Percentiles rank a stretch among this genome's conserved stretches.
Evolutionary conservation across 2,329 filamentous ascomycete genomes (phyloP).

Genomic region (Apiospora malaysiana): DNA sequence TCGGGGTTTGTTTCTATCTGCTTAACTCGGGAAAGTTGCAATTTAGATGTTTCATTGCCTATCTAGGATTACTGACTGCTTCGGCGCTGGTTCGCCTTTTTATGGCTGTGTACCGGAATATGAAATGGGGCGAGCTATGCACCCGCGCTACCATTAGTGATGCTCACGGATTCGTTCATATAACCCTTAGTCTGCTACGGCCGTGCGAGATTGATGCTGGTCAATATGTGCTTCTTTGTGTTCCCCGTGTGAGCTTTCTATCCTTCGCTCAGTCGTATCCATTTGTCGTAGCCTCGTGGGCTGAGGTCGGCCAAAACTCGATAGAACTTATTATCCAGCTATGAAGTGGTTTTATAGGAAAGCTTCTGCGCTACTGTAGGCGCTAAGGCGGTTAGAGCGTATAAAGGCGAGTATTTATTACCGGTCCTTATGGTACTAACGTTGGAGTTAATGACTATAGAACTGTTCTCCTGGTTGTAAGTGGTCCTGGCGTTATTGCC

Average conservation of each 20-base stretch:
- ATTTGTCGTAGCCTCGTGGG: slow-evolving; percentile 20
- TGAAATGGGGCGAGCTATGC: slow-evolving; percentile 16
- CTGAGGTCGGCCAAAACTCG: slow-evolving; percentile 16
- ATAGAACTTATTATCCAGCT: slow-evolving; percentile 19
- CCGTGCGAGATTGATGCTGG: slow-evolving; percentile 18
- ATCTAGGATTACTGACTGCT: neutral
- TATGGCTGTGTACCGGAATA: neutral
- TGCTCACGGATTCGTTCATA: slow-evolving; percentile 1
- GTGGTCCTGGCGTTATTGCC: slow-evolving; percentile 13
- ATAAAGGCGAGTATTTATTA: slow-evolving; percentile 9
- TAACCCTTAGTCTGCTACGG: slow-evolving; percentile 8
- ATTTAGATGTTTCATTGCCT: slow-evolving; percentile 1
- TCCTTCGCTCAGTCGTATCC: slow-evolving; percentile 5
- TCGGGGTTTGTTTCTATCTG: neutral
- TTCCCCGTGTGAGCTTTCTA: slow-evolving; percentile 1
- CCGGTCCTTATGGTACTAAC: slow-evolving; percentile 18
- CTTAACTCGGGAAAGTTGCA: neutral
- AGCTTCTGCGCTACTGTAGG: neutral
- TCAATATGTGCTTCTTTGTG: slow-evolving; percentile 12
- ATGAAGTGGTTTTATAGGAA: slow-evolving; percentile 17
- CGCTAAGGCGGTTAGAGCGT: neutral
- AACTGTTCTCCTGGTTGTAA: slow-evolving; percentile 20
- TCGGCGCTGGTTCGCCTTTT: neutral
- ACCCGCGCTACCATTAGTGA: slow-evolving; percentile 11
- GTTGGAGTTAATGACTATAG: slow-evolving; percentile 19